Evolutionary conservation across 164 flowering plant genomes (phyloP), one percentile per base, ranked within the genome.

Genomic region (Taxillus chinensis): DNA sequence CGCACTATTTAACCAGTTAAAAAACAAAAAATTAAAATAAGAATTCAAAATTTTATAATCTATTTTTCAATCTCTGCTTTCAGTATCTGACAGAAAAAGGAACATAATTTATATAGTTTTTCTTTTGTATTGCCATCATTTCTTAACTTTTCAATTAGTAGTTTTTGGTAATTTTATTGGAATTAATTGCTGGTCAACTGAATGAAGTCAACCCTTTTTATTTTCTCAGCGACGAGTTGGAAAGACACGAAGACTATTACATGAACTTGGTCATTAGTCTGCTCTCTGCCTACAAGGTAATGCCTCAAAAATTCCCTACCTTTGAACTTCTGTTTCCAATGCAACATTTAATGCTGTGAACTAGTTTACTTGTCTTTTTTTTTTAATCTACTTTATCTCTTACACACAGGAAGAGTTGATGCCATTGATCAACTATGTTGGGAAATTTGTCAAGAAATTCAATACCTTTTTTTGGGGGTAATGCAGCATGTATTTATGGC

Each of bases 391-490:
- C 62, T 57, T 16, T 55, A 40, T 59, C 41, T 43, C 40, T 60
- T 70, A 38, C 61, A 67, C 80, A 67, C 80, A 93, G 99, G 79
- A 82, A 71, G 82, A 78, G 75, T 69, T 93, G 83, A 79, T 56
- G 66, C 87, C 88, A 70, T 71, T 78, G 37, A 75, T 89, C 67
- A 73, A 64, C 64, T 78, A 79, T 48, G 83, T 90, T 56, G 74
- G 71, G 62, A 84, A 75, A 63, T 83, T 67, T 73, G 90, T 86
- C 68, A 86, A 86, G 72, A 84, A 90, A 69, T 71, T 93, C 60
- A 87, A 80, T 71, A 81, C 71, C 57, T 71, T 90, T 59, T 77
- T 62, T 73, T 79, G 75, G 49, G 85, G 93, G 98, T 90, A 83
- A 66, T 53, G 11, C 7, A 17, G 3, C 54, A 55, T 61, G 12